A percentile compares a stretch with the other conserved stretches of the same genome.
Evolutionary conservation across 768 basidiomycete genomes (phyloP).

Genomic region (Rhizopogon salebrosus): DNA sequence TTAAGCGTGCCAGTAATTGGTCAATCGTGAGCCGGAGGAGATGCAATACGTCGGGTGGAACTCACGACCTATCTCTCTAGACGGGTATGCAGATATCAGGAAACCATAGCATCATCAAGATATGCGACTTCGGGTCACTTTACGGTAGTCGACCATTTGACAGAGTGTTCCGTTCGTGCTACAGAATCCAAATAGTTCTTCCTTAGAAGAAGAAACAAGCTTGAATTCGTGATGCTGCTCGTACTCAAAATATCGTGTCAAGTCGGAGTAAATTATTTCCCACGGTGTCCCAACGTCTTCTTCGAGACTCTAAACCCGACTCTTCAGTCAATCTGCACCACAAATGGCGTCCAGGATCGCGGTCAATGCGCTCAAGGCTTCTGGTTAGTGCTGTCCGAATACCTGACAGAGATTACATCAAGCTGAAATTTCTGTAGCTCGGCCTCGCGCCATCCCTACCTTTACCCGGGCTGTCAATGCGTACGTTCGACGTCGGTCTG

Average conservation of each 20-base stretch:
- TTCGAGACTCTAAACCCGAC: slow-evolving; percentile 3
- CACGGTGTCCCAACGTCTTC: slow-evolving; percentile 15
- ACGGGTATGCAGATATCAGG: too few species aligned
- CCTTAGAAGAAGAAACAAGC: too few species aligned
- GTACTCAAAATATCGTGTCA: slow-evolving; percentile 13
- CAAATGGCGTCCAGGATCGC: slow-evolving; percentile 71
- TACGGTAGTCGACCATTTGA: too few species aligned
- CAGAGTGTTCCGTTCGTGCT: too few species aligned
- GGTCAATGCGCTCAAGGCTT: slow-evolving; percentile 56
- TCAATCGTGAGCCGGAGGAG: background rate
- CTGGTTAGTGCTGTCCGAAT: slow-evolving; percentile 35
- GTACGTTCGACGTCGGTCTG: slow-evolving; percentile 31
- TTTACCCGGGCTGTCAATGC: slow-evolving; percentile 40
- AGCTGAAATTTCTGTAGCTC: slow-evolving; percentile 31
- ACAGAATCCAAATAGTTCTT: too few species aligned
- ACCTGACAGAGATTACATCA: background rate
- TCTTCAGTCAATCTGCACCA: slow-evolving; percentile 4
- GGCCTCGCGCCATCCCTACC: slow-evolving; percentile 48
- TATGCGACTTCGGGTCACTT: too few species aligned
- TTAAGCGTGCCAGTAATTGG: background rate
- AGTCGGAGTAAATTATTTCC: slow-evolving; percentile 28
- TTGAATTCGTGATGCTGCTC: too few species aligned
- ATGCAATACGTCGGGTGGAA: background rate
- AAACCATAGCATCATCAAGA: too few species aligned
- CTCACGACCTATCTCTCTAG: too few species aligned